Evolutionary conservation across 2,329 filamentous ascomycete species (phyloP).

Genomic region (Calonectria ilicicola): DNA sequence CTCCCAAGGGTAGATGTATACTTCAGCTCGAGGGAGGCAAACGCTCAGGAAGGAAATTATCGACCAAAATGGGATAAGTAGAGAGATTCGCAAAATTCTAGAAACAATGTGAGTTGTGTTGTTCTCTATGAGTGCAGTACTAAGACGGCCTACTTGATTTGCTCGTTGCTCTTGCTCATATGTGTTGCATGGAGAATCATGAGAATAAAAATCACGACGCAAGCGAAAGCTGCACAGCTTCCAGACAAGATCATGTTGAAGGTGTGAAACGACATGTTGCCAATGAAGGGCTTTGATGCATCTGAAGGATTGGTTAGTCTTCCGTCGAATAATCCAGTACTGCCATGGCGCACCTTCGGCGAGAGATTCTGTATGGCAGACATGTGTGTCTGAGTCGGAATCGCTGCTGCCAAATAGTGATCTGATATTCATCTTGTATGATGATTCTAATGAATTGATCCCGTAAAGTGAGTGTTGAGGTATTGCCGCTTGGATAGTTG

Average conservation of each 20-base stretch:
- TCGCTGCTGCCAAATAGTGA: not conserved
- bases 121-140: accelerated
- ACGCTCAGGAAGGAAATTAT: slow-evolving; percentile 33
- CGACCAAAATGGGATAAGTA: slow-evolving; percentile 30
- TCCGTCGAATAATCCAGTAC: too few relatives aligned
- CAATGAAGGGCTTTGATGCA: slow-evolving; percentile 21
- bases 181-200: slow-evolving; percentile 35
- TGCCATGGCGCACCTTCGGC: not conserved
- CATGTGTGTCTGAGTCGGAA: not conserved
- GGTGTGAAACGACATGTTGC: slow-evolving; percentile 27
- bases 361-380: not conserved
- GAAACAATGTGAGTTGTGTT: not conserved
- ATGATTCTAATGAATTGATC: not conserved
- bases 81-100: slow-evolving; percentile 35
- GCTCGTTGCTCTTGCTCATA: slow-evolving; percentile 29
- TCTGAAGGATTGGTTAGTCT: slow-evolving; percentile 5
- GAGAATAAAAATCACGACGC: slow-evolving; percentile 27
- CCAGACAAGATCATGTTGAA: slow-evolving; percentile 32
- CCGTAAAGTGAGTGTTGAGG: not conserved
- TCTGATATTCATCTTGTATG: not conserved
- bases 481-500: not conserved
- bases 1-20: slow-evolving; percentile 33
- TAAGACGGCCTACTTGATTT: slow-evolving; percentile 28
- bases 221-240: slow-evolving; percentile 23
- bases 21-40: slow-evolving; percentile 18